Conservation (phyloP, 306 rosid species). For the Astragalus glycyphyllos region DNA sequence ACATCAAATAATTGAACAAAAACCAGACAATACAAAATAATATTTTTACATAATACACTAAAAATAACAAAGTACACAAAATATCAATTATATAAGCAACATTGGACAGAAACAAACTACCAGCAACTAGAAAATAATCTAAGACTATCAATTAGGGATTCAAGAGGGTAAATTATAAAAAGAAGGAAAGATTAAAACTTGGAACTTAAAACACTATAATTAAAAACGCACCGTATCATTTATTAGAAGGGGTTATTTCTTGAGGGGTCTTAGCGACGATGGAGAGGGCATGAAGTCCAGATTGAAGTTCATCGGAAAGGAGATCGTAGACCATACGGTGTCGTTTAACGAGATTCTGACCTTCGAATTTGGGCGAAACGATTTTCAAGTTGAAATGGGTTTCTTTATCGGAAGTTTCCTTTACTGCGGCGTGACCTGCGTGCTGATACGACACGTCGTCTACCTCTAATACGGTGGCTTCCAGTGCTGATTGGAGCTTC, state of each 20-base stretch:
- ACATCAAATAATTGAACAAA: constrained; percentile 13
- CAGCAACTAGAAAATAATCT: background rate
- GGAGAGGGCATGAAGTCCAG: constrained; percentile 49
- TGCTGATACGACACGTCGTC: constrained; percentile 94
- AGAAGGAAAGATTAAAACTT: constrained; percentile 22
- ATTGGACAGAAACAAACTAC: background rate
- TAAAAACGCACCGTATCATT: constrained; percentile 31
- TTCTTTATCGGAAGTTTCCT: constrained; percentile 57
- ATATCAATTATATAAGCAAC: constrained; percentile 4
- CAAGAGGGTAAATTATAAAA: background rate
- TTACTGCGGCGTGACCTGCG: constrained; percentile 82
- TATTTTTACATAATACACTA: background rate
- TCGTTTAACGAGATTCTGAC: constrained; percentile 51
- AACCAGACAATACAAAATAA: background rate
- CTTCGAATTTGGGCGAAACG: constrained; percentile 77
- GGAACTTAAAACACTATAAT: background rate
- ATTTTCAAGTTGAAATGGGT: constrained; percentile 85
- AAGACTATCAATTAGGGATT: background rate
- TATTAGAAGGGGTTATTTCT: background rate
- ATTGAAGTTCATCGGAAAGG: constrained; percentile 44
- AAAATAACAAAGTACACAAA: background rate
- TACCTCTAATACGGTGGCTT: constrained; percentile 67
- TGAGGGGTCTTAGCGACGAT: constrained; percentile 45
- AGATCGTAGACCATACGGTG: constrained; percentile 52
- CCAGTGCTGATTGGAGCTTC: constrained; percentile 72